These are phyloP conservation scores for Cadophora sp. DNA, from an alignment of 2,329 filamentous ascomycete species.

Conservation along the genomic window DNA sequence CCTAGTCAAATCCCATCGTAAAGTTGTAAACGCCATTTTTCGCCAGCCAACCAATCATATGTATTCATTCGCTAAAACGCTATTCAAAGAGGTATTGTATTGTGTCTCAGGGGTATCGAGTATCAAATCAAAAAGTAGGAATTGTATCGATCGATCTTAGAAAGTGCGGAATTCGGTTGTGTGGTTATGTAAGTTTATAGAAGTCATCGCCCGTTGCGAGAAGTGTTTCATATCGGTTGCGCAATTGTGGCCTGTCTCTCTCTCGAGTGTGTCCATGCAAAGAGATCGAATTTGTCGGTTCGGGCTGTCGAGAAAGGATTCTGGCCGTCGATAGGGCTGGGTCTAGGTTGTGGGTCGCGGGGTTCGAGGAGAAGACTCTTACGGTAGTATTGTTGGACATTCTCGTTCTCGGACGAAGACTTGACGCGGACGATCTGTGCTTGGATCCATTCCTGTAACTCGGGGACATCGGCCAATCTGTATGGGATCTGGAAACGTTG, in stretches of 20 bases:
- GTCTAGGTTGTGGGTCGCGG: conserved; percentile 46
- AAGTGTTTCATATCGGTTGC: conserved; percentile 18
- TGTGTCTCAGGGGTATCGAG: conserved; percentile 30
- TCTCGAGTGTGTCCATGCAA: conserved; percentile 55
- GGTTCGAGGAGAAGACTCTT: conserved; percentile 72
- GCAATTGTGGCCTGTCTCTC: conserved; percentile 31
- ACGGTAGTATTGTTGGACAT: conserved; percentile 70
- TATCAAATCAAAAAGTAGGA: conserved; percentile 41
- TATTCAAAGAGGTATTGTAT: conserved; percentile 42
- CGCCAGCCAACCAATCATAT: conserved; percentile 8
- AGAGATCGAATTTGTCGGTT: conserved; percentile 59
- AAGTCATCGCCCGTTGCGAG: conserved; percentile 21
- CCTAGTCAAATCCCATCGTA: conserved; percentile 1
- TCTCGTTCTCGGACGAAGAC: conserved; percentile 59
- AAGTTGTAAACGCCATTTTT: conserved; percentile 16
- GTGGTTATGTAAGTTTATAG: conserved; percentile 18
- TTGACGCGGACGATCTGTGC: conserved; percentile 77
- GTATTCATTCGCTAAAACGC: conserved; percentile 43
- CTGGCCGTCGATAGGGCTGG: conserved; percentile 40
- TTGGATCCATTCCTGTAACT: conserved; percentile 93
- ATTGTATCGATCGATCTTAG: conserved; percentile 33
- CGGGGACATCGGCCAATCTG: conserved; percentile 78
- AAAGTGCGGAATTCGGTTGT: not conserved
- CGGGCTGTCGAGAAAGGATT: conserved; percentile 37
- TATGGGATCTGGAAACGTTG: conserved; percentile 97